Base-by-base conservation (phyloP, 768 basidiomycete genomes). In the Termitomyces titanicus region DNA sequence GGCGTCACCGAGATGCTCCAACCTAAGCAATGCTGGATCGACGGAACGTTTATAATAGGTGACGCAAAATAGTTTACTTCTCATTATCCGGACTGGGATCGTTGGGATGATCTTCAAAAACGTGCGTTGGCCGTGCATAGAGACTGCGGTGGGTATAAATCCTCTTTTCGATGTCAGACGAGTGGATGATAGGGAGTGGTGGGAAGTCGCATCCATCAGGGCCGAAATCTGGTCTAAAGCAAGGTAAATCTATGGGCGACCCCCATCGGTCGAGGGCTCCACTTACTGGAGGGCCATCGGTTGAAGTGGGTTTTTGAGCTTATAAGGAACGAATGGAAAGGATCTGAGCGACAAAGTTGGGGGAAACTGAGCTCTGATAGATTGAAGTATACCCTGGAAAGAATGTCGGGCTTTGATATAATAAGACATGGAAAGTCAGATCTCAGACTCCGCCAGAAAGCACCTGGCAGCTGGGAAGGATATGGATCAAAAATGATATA, bases 61-160 rank as follows among this genome's bases (percentile, higher is more conserved):
- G 45, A 18, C 3, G 43, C 47, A 35, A 20, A 38, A 29, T 18
- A 20, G 67, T 76, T 61, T 52, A 89, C 90, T 82, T 86, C 72
- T 92, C 90, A 58, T 92, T 92, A 65, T 92, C 90, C 6, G 88
- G 89, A 48, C 86, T 86, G 2, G 79, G 84, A 68, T 92, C 89
- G 58, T 81, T 75, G 0, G 77, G 80, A 35, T 73, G 76, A 67
- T 92, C 90, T 65, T 92, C 90, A 59, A 92, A 92, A 24, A 89
- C 72, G 61, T 88, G 82, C 7, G 81, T 84, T 0, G 89, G 88
- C 2, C 90, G 76, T 0, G 80, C 89, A 62, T 74, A 80, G 63
- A 76, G 80, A 65, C 85, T 86, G 34, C 89, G 83, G 64, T 92
- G 90, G 2, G 90, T 92, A 64, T 88, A 92, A 1, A 90, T 79